A percentile compares a stretch with the other conserved stretches of the same genome.
Conservation (phyloP, 768 basidiomycete species). For the Leucosporidium scottii region DNA sequence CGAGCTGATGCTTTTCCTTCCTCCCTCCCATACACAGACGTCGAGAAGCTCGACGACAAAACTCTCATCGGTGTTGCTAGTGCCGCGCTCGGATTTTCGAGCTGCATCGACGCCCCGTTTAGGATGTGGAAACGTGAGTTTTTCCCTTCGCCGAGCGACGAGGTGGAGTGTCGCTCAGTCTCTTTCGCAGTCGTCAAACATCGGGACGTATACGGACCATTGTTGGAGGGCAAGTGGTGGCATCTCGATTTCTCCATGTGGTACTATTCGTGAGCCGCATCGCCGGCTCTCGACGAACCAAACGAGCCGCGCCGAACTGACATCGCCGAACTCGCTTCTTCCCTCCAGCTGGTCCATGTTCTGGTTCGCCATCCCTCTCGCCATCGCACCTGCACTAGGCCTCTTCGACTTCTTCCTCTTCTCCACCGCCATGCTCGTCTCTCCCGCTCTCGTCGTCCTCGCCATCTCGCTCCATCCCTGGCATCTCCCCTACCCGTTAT, state of each 20-base stretch:
- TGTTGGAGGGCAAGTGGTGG: slow-evolving; percentile 32
- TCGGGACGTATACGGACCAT: slow-evolving; percentile 34
- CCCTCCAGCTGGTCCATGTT: slow-evolving; percentile 15
- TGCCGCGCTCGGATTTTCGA: slow-evolving; percentile 32
- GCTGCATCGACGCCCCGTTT: slow-evolving; percentile 37
- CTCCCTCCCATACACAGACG: background rate
- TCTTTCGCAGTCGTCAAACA: slow-evolving; percentile 17
- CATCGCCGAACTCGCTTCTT: background rate
- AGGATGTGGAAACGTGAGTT: slow-evolving; percentile 34
- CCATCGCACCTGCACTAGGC: slow-evolving; percentile 31
- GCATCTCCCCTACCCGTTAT: slow-evolving; percentile 28
- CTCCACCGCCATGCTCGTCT: slow-evolving; percentile 27
- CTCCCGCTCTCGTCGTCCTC: slow-evolving; percentile 29
- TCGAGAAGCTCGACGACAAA: slow-evolving; percentile 2
- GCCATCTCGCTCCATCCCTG: slow-evolving; percentile 27
- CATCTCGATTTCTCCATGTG: slow-evolving; percentile 34
- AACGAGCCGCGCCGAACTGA: background rate
- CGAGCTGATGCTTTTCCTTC: background rate
- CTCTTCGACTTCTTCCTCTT: slow-evolving; percentile 34
- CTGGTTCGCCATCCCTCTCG: slow-evolving; percentile 33
- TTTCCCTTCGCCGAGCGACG: background rate
- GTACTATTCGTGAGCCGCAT: background rate
- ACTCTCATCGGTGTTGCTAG: slow-evolving; percentile 33
- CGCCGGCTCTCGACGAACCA: background rate
- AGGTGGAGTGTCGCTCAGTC: background rate